Evolutionary conservation across 257 asterid genomes (phyloP), one percentile per base, ranked within the genome.

Genomic region (Thymus quinquecostatus): DNA sequence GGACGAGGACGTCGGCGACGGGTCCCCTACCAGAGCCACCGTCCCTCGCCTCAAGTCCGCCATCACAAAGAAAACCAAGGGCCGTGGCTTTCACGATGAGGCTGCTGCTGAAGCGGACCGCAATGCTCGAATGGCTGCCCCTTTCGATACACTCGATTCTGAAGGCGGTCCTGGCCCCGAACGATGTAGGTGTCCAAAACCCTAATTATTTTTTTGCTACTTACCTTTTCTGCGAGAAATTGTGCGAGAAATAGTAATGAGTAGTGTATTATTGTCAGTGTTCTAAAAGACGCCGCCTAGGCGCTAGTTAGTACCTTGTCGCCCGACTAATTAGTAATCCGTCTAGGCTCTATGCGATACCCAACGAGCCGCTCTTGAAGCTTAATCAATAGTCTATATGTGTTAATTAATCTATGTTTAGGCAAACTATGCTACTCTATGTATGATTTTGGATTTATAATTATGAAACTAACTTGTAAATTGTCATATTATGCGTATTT

Each of bases 91-190:
- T 74, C 95, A 92, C 7, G 95, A 89, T 74, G 98, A 91, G 82
- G 86, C 87, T 0, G 75, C 96, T 11, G 87, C 94, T 59, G 90
- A 86, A 60, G 95, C 92, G 9, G 99, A 94, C 30, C 93, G 99
- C 2, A 88, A 82, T 70, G 94, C 96, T 59, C 93, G 99, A 59
- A 81, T 94, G 89, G 79, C 98, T 8, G 98, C 86, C 8, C 89
- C 94, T 49, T 95, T 95, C 65, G 98, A 95, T 73, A 69, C 96
- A 5, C 88, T 92, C 48, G 92, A 87, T 70, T 75, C 96, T 12
- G 88, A 88, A 10, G 96, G 92, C 58, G 99, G 97, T 60, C 99
- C 96, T 66, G 99, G 99, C 21, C 91, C 98, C 49, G 99, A 92
- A 79, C 86, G 98, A 84, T 95, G 99, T 95, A 4, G 78, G 90